Evolutionary conservation across 148 eudicot genomes (phyloP).

Genomic region (Rhododendron vialii): DNA sequence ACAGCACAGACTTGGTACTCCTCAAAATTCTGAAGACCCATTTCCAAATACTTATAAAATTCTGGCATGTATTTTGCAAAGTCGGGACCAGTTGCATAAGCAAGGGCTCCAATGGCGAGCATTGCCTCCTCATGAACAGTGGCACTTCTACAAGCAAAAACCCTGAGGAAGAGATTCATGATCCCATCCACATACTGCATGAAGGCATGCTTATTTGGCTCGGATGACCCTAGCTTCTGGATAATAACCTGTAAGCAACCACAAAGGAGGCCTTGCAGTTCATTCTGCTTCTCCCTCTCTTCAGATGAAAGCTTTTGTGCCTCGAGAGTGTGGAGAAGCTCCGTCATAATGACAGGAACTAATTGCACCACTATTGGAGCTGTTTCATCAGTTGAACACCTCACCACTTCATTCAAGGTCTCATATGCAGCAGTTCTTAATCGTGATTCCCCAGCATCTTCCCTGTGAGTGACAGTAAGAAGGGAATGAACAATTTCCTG

Average conservation of each 20-base stretch:
- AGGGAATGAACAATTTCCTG: conserved; percentile 86
- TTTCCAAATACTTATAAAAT: conserved; percentile 81
- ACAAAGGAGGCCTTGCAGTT: conserved; percentile 90
- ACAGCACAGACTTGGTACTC: conserved; percentile 94
- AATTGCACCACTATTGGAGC: conserved; percentile 76
- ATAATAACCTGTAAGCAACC: conserved; percentile 93
- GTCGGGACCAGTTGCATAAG: conserved; percentile 73
- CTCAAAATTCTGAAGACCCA: conserved; percentile 93
- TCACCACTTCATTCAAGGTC: conserved; percentile 88
- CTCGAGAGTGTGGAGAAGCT: conserved; percentile 85
- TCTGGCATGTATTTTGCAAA: conserved; percentile 75
- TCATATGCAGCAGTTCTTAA: conserved; percentile 89
- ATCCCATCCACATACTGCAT: conserved; percentile 81
- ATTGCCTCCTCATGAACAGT: conserved; percentile 96
- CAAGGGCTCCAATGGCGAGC: conserved; percentile 93
- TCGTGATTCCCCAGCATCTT: conserved; percentile 86
- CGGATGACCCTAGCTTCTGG: conserved; percentile 82
- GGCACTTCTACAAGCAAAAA: conserved; percentile 80
- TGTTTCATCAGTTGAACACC: conserved; percentile 91
- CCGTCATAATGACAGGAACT: conserved; percentile 81
- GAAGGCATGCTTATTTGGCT: conserved; percentile 55
- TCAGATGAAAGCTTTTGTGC: conserved; percentile 73
- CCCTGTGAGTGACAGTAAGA: conserved; percentile 75
- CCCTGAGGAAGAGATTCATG: conserved; percentile 75
- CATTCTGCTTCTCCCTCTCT: conserved; percentile 72